These are phyloP conservation scores for Fusarium miscanthi DNA, from an alignment of 2,329 filamentous ascomycete genomes.

Conservation along the genomic window DNA sequence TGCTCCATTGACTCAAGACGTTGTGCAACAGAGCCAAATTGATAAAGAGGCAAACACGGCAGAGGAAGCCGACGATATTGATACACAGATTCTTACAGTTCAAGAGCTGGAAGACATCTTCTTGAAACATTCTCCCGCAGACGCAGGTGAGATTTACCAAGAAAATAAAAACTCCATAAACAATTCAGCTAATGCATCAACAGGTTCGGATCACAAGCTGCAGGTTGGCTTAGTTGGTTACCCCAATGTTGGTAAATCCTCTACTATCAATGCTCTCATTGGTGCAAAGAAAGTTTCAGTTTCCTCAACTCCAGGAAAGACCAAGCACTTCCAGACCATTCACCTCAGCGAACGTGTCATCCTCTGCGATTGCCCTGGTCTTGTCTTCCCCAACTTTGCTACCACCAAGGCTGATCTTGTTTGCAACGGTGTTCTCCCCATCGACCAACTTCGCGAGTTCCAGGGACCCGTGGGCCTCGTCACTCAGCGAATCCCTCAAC, in stretches of 20 bases:
- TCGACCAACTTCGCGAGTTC: slow-evolving; percentile 95
- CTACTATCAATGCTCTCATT: slow-evolving; percentile 98
- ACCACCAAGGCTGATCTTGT: slow-evolving; percentile 96
- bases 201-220: slow-evolving; percentile 71
- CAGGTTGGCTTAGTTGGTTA: slow-evolving; percentile 96
- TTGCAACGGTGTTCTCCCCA: slow-evolving; percentile 92
- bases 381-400: slow-evolving; percentile 98
- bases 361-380: slow-evolving; percentile 96
- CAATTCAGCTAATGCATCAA: slow-evolving; percentile 17
- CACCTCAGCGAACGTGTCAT: slow-evolving; percentile 90
- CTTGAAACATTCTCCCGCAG: slow-evolving; percentile 72
- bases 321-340: slow-evolving; percentile 99
- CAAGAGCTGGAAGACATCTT: slow-evolving; percentile 94
- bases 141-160: slow-evolving; percentile 57
- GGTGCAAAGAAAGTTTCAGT: slow-evolving; percentile 99
- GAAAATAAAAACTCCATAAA: not conserved
- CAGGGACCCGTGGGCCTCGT: slow-evolving; percentile 87
- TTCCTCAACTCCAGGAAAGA: slow-evolving; percentile 96
- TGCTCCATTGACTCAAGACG: slow-evolving; percentile 46
- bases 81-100: slow-evolving; percentile 87
- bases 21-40: slow-evolving; percentile 42
- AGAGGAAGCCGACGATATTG: slow-evolving; percentile 57
- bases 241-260: slow-evolving; percentile 98
- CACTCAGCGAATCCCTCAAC: slow-evolving; percentile 84
- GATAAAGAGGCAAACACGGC: slow-evolving; percentile 34